Base-by-base conservation (phyloP, 306 rosid species). In the Castanea sativa region DNA sequence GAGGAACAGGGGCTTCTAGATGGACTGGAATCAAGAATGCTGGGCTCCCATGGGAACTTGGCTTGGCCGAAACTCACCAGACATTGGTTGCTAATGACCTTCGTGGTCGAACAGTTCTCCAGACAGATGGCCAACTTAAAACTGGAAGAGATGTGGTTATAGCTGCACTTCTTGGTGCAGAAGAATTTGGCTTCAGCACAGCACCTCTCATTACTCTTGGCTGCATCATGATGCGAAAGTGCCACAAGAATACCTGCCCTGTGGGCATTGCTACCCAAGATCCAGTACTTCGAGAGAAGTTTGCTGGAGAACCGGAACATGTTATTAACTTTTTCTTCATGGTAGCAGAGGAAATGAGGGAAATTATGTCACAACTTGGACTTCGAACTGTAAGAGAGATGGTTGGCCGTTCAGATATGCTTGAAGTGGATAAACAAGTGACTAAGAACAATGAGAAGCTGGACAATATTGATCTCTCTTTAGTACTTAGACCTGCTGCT, bases 21-120 rank as follows among this genome's bases (percentile, higher is more conserved):
- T 96, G 99, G 99, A 96, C 99, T 74, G 99, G 99, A 63, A 96
- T 96, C 79, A 96, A 96, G 89, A 96, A 88, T 90, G 99, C 99
- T 53, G 99, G 99, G 73, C 96, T 96, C 16, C 99, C 99, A 21
- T 96, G 99, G 99, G 99, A 96, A 78, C 98, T 96, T 74, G 99
- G 99, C 60, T 85, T 96, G 87, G 99, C 98, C 23, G 99, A 96
- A 92, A 96, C 99, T 41, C 99, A 96, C 85, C 99, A 96, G 77
- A 96, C 98, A 4, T 87, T 96, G 83, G 99, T 96, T 74, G 97
- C 98, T 71, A 96, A 96, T 85, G 91, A 96, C 77, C 94, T 96
- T 2, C 98, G 99, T 69, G 99, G 99, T 67, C 97, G 99, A 61
- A 91, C 99, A 5, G 84, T 83, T 85, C 94, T 96, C 79, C 99